Evolutionary conservation across 2,329 filamentous ascomycete species (phyloP).

Genomic region (Penicillium polonicum): DNA sequence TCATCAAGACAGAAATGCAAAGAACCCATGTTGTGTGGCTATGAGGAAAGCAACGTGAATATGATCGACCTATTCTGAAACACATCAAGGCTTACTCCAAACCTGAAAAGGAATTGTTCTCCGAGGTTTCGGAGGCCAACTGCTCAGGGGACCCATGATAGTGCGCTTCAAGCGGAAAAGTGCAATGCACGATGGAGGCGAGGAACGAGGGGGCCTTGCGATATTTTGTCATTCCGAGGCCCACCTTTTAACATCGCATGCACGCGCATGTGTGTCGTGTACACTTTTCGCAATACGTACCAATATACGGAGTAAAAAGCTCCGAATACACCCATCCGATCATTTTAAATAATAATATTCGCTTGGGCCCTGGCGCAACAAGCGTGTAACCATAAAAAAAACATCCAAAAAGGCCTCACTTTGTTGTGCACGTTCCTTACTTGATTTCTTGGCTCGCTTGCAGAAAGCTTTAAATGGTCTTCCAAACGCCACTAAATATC

Average conservation of each 20-base stretch:
- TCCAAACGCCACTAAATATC: neutral
- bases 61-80: neutral
- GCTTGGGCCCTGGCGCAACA: neutral
- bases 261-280: neutral
- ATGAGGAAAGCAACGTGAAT: neutral
- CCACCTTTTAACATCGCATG: neutral
- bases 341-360: neutral
- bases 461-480: neutral
- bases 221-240: slow-evolving; percentile 1
- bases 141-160: neutral
- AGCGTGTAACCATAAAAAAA: neutral
- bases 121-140: neutral
- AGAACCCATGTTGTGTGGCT: too few relatives aligned
- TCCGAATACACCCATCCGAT: neutral
- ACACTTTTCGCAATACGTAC: neutral
- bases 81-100: neutral
- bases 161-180: neutral
- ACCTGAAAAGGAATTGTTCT: neutral
- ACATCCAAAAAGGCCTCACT: neutral
- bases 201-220: neutral
- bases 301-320: too few relatives aligned
- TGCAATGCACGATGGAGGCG: neutral
- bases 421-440: neutral
- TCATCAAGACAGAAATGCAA: neutral
- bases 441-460: slow-evolving; percentile 8